Conservation (phyloP, 768 basidiomycete genomes). For the Panellus pusillus region DNA sequence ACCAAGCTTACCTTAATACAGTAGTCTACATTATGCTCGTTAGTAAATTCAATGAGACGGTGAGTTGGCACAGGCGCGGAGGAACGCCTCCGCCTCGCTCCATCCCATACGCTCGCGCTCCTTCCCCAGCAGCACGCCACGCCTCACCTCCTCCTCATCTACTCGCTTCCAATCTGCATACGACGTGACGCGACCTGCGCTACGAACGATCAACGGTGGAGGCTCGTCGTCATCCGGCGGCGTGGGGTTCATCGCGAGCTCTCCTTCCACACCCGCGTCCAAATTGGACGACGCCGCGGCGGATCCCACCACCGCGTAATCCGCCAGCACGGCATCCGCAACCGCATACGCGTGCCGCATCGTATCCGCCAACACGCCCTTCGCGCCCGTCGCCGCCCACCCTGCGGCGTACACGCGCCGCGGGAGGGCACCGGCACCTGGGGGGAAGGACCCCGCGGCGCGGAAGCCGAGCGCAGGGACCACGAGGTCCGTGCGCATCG, state of each 20-base stretch:
- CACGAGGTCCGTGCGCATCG: conserved; percentile 69
- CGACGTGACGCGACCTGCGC: conserved; percentile 47
- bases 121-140: conserved; percentile 59
- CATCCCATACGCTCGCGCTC: conserved; percentile 79
- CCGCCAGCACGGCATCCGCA: conserved; percentile 67
- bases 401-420: conserved; percentile 86
- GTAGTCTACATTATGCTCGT: no score
- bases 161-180: conserved; percentile 78
- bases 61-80: background rate
- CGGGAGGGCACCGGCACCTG: conserved; percentile 33
- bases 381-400: conserved; percentile 91
- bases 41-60: no score
- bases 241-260: conserved; percentile 33
- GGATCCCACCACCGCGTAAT: conserved; percentile 28
- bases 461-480: conserved; percentile 88
- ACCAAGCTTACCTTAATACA: no score
- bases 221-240: conserved; percentile 49
- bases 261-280: background rate
- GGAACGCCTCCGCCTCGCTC: conserved; percentile 48
- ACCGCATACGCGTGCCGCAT: conserved; percentile 91
- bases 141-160: conserved; percentile 66
- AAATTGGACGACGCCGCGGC: conserved; percentile 23
- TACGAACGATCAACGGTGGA: conserved; percentile 46
- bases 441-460: conserved; percentile 25
- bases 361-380: conserved; percentile 87